Evolutionary conservation across 257 asterid species (phyloP), one percentile per base, ranked within the genome.

Genomic region (Nicotiana noctiflora): DNA sequence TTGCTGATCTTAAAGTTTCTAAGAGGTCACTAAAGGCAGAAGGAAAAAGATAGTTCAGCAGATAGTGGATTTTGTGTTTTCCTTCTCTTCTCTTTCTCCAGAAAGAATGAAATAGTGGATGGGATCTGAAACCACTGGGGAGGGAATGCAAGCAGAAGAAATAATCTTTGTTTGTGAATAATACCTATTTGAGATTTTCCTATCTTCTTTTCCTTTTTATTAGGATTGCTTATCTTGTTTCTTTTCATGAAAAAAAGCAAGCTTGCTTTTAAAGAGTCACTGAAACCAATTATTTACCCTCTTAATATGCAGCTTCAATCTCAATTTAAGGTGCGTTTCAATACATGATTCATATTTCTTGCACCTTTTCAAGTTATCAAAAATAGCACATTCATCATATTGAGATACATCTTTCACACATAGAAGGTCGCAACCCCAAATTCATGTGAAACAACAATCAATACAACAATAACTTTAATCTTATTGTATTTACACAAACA

Each of bases 1-100:
- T 92, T 80, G 77, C 89, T 83, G 83, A 88, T 76, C 93, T 89
- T 76, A 89, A 86, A 86, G 89, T 75, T 85, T 90, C 97, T 19
- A 91, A 90, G 85, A 88, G 87, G 84, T 81, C 87, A 49, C 59
- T 82, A 34, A 88, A 87, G 86, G 70, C 88, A 2, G 88, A 87
- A 79, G 89, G 89, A 75, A 90, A 89, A 87, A 84, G 84, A 44
- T 13, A 46, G 60, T 44, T 70, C 19, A 44, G 55, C 40, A n/a
- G 10, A 68, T n/a, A 67, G 56, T 68, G 18, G 55, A 10, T 68
- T 70, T 21, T 70, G 34, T 70, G 13, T 44, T 68, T 70, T 12
- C 14, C 32, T 44, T 40, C 32, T 67, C 14, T 14, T 67, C 82
- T 77, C 60, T 34, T 78, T 29, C 59, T 21, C 76, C 19, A 62